Evolutionary conservation across 2,329 filamentous ascomycete genomes (phyloP), one percentile per base, ranked within the genome.

Genomic region (Apiospora saccharicola): DNA sequence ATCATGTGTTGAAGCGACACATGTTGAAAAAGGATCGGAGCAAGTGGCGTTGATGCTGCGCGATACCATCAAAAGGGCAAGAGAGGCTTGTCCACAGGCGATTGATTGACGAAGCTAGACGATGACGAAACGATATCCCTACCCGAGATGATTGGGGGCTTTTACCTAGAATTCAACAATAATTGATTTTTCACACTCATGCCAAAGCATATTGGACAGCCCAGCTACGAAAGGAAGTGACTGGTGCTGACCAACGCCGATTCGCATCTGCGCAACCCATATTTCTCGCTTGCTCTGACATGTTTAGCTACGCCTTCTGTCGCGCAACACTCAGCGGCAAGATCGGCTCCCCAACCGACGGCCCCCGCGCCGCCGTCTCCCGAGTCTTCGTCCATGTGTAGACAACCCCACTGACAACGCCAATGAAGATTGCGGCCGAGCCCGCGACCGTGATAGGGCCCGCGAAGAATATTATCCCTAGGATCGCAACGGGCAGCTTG

Each of bases 401-500:
- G 30, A 99, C 94, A 71, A 98, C 89, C 76, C 96, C 96, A 78
- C 93, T 96, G 77, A 98, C 84, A 82, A 98, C 98, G 46, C 96
- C 96, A 73, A 99, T 89, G 73, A 91, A 87, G 79, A 99, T 98
- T 77, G 96, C 96, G 26, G 94, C 94, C 14, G 98, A 93, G 80
- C 94, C 96, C 77, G 94, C 95, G 74, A 98, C 89, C 0, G 96
- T 98, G 77, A 98, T 93, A 0, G 96, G 95, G 0, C 95, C 95
- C 74, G 96, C 90, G 84, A 99, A 99, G 89, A 99, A 99, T 78
- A 99, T 84, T 51, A 99, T 89, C 37, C 96, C 96, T 75, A 93
- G 96, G 76, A 99, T 83, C 71, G 96, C 96, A 77, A 99, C 95
- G 61, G 96, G 96, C 44, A 99, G 91, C 88, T 99, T 99, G 89